Base-by-base conservation (phyloP, 2,329 filamentous ascomycete species). In the Colletotrichum coccodes region DNA sequence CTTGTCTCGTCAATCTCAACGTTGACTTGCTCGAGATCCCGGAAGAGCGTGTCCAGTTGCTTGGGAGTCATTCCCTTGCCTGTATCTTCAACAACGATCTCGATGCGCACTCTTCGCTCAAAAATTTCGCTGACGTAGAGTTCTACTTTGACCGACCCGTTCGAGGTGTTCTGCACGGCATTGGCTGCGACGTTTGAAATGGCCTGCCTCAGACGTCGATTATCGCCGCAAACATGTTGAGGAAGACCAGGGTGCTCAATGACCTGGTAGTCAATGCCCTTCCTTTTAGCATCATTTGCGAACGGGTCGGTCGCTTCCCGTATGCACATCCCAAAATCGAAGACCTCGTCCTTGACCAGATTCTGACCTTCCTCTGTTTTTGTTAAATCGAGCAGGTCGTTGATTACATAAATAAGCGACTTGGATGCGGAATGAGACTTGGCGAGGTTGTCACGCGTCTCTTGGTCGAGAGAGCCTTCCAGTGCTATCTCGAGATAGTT, bases 401-500 rank as follows among this genome's bases (percentile, higher is more conserved):
- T 97, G 81, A 97, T 97, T 11, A 97, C 94, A 76, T 97, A 97
- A 5, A 97, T 95, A 30, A 97, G 82, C 0, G 94, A 97, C 75
- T 97, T 97, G 0, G 94, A 97, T 4, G 94, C 94, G 0, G 94
- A 97, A 76, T 97, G 93, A 1, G 94, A 97, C 72, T 90, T 92
- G 0, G 92, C 87, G 6, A 97, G 82, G 69, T 96, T 97, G 6
- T 97, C 94, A 23, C 95, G 86, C 0, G 93, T 97, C 75, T 97
- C 94, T 18, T 89, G 83, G 71, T 97, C 94, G 3, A 97, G 82
- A 0, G 85, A 82, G 0, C 94, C 94, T 79, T 97, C 94, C 1
- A 97, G 81, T 0, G 94, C 94, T 71, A 97, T 97, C 73, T 97
- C 94, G 1, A 97, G 86, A 73, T 97, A 97, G 74, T 97, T 97